Percentiles rank a stretch among this genome's conserved stretches.
phyloP scores from a whole-genome alignment of 805 yeast genomes.

The Schizosaccharomyces japonicus region DNA sequence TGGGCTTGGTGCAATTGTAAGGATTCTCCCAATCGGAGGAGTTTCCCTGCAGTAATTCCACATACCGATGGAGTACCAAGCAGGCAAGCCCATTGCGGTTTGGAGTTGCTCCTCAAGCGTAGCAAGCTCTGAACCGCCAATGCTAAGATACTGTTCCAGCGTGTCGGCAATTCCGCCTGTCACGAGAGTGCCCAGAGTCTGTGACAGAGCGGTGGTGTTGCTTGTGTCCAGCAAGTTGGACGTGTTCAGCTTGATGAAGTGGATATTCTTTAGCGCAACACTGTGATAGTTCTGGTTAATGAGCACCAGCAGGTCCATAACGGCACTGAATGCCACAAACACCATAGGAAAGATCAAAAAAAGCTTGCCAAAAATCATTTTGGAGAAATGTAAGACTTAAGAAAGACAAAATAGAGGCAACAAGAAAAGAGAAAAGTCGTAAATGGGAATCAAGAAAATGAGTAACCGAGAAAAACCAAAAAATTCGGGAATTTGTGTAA shows the following conservation, averaged over 20 bases:
- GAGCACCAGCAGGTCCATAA: background rate
- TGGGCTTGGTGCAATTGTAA: constrained; percentile 30
- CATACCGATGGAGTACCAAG: constrained; percentile 30
- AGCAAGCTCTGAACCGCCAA: background rate
- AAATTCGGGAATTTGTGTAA: no score
- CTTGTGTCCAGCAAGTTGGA: background rate
- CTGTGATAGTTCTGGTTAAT: background rate
- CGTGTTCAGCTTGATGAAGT: background rate
- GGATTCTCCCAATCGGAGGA: constrained; percentile 10
- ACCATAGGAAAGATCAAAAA: background rate
- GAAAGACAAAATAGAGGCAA: background rate
- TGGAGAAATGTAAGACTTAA: background rate
- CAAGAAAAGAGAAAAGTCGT: no score
- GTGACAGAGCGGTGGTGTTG: background rate
- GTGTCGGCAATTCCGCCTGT: background rate
- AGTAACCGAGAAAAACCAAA: no score
- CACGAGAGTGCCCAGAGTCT: background rate
- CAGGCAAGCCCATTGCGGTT: constrained; percentile 16
- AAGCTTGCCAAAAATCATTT: background rate
- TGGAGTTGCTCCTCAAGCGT: background rate
- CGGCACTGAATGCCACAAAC: background rate
- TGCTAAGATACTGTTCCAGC: background rate
- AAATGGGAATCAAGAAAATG: no score
- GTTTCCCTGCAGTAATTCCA: constrained; percentile 40
- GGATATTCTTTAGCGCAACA: background rate